Base-by-base conservation (phyloP, 2,329 filamentous ascomycete genomes). In the Dothistroma septosporum region DNA sequence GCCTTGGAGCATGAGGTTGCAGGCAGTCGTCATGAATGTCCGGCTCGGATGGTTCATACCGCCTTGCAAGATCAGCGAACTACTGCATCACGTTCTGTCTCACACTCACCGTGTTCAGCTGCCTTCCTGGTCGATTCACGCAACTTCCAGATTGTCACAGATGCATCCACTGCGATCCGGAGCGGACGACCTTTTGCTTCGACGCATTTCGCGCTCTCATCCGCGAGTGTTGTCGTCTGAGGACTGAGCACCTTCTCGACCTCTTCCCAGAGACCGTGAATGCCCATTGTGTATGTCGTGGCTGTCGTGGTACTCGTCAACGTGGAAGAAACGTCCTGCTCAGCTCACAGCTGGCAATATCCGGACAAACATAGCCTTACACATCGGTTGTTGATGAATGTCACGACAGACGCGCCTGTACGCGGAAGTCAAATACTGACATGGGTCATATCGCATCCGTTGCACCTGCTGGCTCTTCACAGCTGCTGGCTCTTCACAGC, bases 11-110 rank as follows among this genome's bases (percentile, higher is more conserved):
- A 57, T 32, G 28, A 57, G 47, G 19, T 50, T 24, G 22, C 48
- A 49, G 12, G 19, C 44, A 16, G 32, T 19, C 22, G 28, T 33
- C 9, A 50, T 37, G 46, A 57, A 57, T 14, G 55, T 35, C 16
- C 48, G 47, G n/a, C 41, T 32, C 5, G 55, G 41, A 31, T 57
- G 55, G 44, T 57, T 57, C n/a, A 49, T 33, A 10, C 55, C 55
- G 37, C 37, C 37, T 44, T 16, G 16, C 12, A 19, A 14, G 31
- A 48, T 4, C 19, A 21, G 24, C 24, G 31, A 11, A 24, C 22
- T 44, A 22, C 24, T 7, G 35, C 14, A 46, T 44, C 37, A 41
- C n/a, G 35, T 19, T 28, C 28, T 14, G 2, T 22, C 10, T 55
- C 22, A 5, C 16, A 9, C 35, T 28, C 22, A 46, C 21, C 31